These are phyloP conservation scores for Blastobotrys niveus DNA, from an alignment of 1,139 yeast genomes.

Conservation along the genomic window DNA sequence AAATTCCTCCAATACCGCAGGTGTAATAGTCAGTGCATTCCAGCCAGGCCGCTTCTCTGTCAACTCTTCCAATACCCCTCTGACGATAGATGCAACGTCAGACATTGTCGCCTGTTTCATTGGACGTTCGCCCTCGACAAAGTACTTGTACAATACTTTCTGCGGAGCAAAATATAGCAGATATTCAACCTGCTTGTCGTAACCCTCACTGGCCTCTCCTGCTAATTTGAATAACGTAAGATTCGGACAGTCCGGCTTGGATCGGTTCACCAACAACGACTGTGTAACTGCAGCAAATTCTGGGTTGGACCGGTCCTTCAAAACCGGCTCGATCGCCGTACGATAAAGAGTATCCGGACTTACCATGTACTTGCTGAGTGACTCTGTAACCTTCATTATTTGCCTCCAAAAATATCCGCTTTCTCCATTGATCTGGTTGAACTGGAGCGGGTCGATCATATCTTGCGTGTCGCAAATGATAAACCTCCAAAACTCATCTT, in stretches of 20 bases:
- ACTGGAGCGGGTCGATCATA: background rate
- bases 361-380: background rate
- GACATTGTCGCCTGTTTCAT: too few relatives aligned
- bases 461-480: background rate
- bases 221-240: background rate
- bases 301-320: background rate
- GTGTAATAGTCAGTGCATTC: too few relatives aligned
- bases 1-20: too few relatives aligned
- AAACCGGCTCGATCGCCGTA: too few relatives aligned
- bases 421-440: conserved; percentile 1
- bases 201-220: conserved; percentile 1
- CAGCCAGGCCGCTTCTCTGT: too few relatives aligned
- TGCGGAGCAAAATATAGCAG: conserved; percentile 1
- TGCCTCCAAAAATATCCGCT: background rate
- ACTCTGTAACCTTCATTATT: background rate
- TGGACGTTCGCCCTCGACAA: too few relatives aligned
- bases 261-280: background rate
- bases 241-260: background rate
- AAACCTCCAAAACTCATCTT: conserved; percentile 6
- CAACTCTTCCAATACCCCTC: too few relatives aligned
- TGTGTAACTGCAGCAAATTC: background rate
- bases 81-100: too few relatives aligned
- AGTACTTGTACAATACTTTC: background rate
- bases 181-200: background rate
- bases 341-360: background rate